Conservation (phyloP, 1,139 yeast species). For the Pichia sp. region DNA sequence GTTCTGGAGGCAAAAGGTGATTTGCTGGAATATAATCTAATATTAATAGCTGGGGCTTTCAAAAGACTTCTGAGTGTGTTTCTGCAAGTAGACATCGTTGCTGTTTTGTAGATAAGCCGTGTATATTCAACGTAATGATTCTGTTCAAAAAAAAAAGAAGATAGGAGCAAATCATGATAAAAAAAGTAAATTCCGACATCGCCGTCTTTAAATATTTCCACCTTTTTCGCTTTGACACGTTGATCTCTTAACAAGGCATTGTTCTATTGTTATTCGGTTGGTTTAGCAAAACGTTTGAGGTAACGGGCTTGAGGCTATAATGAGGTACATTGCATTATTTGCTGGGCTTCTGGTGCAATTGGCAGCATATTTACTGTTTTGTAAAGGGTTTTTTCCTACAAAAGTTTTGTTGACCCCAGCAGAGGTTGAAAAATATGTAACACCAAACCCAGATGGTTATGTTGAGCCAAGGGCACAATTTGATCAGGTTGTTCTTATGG, state of each 20-base stretch:
- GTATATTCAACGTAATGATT: too few relatives aligned
- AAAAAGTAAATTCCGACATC: conserved; percentile 7
- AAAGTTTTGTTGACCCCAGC: conserved; percentile 40
- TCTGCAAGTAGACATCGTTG: not conserved
- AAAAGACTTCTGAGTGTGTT: not conserved
- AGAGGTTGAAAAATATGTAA: conserved; percentile 20
- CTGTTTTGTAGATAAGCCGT: too few relatives aligned
- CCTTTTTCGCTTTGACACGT: not conserved
- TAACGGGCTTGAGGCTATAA: too few relatives aligned
- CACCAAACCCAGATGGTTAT: conserved; percentile 20
- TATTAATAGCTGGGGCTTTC: not conserved
- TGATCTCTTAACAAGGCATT: too few relatives aligned
- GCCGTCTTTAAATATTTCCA: conserved; percentile 3
- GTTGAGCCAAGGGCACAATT: conserved; percentile 44
- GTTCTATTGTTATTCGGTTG: too few relatives aligned
- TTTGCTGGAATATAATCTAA: conserved; percentile 11
- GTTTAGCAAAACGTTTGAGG: too few relatives aligned
- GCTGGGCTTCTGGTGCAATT: conserved; percentile 37
- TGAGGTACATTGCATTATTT: conserved; percentile 19
- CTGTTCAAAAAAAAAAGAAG: not conserved
- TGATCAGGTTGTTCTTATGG: conserved; percentile 67
- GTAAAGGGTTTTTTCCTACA: conserved; percentile 85
- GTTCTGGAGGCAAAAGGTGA: conserved; percentile 21
- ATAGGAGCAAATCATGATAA: not conserved
- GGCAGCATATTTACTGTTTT: conserved; percentile 54